Evolutionary conservation across 2,329 filamentous ascomycete genomes (phyloP).

Genomic region (Paecilomyces dactylethromorphus): DNA sequence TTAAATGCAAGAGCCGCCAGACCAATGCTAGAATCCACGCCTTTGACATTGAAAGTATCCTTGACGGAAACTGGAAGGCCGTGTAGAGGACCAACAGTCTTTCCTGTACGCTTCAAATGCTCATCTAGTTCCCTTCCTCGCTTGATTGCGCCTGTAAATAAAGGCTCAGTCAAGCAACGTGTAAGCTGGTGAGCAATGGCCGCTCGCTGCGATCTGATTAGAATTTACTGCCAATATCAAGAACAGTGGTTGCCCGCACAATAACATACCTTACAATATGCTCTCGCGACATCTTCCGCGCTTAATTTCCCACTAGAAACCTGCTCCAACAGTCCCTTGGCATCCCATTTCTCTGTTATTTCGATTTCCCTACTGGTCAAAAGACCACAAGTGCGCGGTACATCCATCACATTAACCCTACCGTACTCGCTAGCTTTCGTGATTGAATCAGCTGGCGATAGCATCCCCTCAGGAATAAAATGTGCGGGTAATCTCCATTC

Average conservation of each 20-base stretch:
- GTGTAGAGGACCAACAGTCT: conserved; percentile 52
- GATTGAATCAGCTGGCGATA: conserved; percentile 29
- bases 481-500: conserved; percentile 32
- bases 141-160: conserved; percentile 45
- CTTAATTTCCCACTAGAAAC: conserved; percentile 28
- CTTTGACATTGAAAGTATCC: conserved; percentile 41
- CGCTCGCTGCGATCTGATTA: conserved; percentile 19
- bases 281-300: conserved; percentile 42
- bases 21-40: conserved; percentile 50
- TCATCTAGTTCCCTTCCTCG: conserved; percentile 44
- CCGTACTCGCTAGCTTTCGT: conserved; percentile 24
- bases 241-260: too few species aligned
- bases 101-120: conserved; percentile 31
- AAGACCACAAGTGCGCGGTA: conserved; percentile 49
- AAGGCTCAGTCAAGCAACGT: conserved; percentile 46
- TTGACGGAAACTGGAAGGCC: conserved; percentile 53
- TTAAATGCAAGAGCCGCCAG: conserved; percentile 56
- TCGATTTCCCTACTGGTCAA: conserved; percentile 45
- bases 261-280: conserved; percentile 46
- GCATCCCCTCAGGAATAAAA: conserved; percentile 26
- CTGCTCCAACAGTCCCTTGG: conserved; percentile 28
- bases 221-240: too few species aligned
- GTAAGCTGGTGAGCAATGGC: conserved; percentile 36
- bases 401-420: conserved; percentile 36
- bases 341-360: conserved; percentile 51